These are phyloP conservation scores for Aspergillus japonicus DNA, from an alignment of 2,329 filamentous ascomycete genomes.

Conservation along the genomic window DNA sequence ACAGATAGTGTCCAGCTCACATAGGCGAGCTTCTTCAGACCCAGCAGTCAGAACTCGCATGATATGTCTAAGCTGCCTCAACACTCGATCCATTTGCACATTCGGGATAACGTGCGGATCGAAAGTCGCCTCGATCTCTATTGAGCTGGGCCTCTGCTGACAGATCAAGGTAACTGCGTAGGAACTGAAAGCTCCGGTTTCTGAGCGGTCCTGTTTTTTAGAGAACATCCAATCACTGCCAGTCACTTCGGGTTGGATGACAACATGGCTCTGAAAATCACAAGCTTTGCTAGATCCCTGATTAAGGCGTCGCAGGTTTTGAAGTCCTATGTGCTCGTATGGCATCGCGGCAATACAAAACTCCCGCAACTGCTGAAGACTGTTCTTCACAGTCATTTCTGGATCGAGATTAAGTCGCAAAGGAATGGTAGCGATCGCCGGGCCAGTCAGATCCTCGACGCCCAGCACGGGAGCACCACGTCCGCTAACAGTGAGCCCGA, in stretches of 20 bases:
- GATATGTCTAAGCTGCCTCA: conserved; percentile 12
- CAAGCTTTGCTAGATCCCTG: conserved; percentile 40
- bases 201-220: not conserved
- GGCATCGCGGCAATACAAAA: conserved; percentile 54
- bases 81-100: conserved; percentile 10
- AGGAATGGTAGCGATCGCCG: conserved; percentile 10
- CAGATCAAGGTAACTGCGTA: conserved; percentile 10
- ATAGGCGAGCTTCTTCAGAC: not conserved
- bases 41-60: not conserved
- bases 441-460: conserved; percentile 9
- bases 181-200: conserved; percentile 7
- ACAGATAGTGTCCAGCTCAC: not conserved
- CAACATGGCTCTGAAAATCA: conserved; percentile 43
- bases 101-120: conserved; percentile 8
- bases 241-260: conserved; percentile 28
- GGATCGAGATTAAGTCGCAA: conserved; percentile 1
- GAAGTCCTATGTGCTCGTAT: conserved; percentile 57
- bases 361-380: conserved; percentile 54
- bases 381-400: conserved; percentile 41
- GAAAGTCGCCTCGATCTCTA: conserved; percentile 5
- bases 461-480: conserved; percentile 1
- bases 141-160: not conserved
- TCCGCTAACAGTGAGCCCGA: conserved; percentile 7
- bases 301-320: conserved; percentile 51
- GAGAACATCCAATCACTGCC: not conserved